These are phyloP conservation scores for Mycena vulgaris DNA, from an alignment of 768 basidiomycete species.

Conservation along the genomic window DNA sequence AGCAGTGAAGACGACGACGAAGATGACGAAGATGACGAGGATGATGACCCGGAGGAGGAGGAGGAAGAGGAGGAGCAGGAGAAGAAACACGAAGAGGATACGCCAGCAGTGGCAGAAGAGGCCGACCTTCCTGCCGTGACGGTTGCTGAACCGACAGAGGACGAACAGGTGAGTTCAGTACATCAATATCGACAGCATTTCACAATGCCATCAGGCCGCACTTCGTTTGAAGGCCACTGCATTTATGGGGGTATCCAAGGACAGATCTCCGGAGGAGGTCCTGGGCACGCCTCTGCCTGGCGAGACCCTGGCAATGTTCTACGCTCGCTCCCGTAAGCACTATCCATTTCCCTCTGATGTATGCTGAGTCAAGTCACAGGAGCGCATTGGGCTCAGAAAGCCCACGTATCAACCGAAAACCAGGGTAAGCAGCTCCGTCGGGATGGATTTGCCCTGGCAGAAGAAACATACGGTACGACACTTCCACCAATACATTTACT, in stretches of 20 bases:
- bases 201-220: constrained; percentile 44
- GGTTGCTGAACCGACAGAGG: constrained; percentile 42
- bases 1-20: constrained; percentile 76
- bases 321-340: constrained; percentile 80
- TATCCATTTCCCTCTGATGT: not conserved
- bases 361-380: constrained; percentile 55
- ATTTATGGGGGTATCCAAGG: constrained; percentile 76
- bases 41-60: constrained; percentile 60
- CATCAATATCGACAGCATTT: not conserved
- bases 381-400: constrained; percentile 87
- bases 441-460: constrained; percentile 84
- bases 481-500: not conserved
- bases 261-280: constrained; percentile 78
- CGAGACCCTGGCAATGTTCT: constrained; percentile 88
- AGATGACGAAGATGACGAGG: constrained; percentile 71
- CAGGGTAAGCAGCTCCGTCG: constrained; percentile 85
- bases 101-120: constrained; percentile 39
- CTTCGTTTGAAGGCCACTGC: constrained; percentile 54
- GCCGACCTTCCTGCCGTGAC: constrained; percentile 49
- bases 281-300: constrained; percentile 88
- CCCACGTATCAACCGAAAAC: constrained; percentile 69
- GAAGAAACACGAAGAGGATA: constrained; percentile 17
- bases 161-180: constrained; percentile 30
- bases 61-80: constrained; percentile 57
- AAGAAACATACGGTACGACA: constrained; percentile 76